phyloP scores from a whole-genome alignment of 2,329 filamentous ascomycete genomes.

The Trichoderma sp. region DNA sequence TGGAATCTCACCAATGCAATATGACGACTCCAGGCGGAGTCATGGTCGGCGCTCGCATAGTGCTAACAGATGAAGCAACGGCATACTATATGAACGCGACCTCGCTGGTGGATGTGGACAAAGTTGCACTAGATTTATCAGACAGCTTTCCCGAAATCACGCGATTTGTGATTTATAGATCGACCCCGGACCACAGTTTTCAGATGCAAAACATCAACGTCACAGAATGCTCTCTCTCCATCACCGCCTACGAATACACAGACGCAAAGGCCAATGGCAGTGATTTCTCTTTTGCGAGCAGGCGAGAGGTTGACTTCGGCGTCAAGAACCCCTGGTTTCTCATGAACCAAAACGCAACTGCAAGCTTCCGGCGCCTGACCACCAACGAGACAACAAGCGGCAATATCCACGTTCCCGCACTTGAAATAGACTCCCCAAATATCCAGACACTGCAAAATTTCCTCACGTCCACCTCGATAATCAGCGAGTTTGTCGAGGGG shows the following conservation, averaged over 20 bases:
- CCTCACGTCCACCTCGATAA: not conserved
- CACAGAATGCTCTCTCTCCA: not conserved
- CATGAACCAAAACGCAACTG: no score
- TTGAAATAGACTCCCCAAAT: not conserved
- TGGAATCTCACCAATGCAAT: not conserved
- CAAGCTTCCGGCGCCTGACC: no score
- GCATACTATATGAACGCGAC: not conserved
- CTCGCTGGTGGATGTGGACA: no score
- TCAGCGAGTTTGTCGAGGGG: not conserved
- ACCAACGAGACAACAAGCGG: not conserved
- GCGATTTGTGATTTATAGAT: not conserved
- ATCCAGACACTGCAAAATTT: not conserved
- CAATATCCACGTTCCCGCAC: not conserved
- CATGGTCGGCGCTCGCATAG: not conserved
- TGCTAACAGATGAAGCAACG: not conserved
- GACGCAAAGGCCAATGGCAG: not conserved
- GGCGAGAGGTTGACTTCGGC: not conserved
- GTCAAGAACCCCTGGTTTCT: not conserved
- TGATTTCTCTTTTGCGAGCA: not conserved
- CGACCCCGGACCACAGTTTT: not conserved
- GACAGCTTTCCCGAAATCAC: not conserved
- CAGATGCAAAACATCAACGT: not conserved
- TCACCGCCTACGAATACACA: not conserved
- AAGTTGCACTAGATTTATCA: fast-evolving
- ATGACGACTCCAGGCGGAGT: not conserved